Percentiles rank a stretch among this genome's conserved stretches.
Evolutionary conservation across 768 basidiomycete species (phyloP).

Genomic region (Lentinula boryana): DNA sequence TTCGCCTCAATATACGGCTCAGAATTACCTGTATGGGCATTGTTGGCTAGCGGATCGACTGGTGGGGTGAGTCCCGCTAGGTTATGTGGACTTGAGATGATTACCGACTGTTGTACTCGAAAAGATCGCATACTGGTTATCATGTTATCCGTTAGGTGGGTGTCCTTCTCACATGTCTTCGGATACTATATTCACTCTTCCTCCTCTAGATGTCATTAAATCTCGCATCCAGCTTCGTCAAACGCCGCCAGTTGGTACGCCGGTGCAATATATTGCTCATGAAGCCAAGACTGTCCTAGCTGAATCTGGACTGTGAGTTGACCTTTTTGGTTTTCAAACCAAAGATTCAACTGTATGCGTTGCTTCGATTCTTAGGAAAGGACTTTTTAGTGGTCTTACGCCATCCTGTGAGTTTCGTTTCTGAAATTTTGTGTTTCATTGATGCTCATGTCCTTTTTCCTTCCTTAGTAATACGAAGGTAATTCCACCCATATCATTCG

Average conservation of each 20-base stretch:
- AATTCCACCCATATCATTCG: not conserved
- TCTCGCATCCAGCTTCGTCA: conserved; percentile 80
- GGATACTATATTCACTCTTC: not conserved
- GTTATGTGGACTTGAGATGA: not conserved
- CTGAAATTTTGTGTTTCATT: not conserved
- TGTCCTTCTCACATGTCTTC: not conserved
- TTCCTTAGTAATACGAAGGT: conserved; percentile 59
- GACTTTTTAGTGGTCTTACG: conserved; percentile 68
- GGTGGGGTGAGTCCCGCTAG: conserved; percentile 58
- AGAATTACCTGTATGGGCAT: conserved; percentile 77
- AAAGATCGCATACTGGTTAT: conserved; percentile 87
- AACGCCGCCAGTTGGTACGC: conserved; percentile 67
- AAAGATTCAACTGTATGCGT: not conserved
- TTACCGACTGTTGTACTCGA: not conserved
- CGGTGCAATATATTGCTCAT: conserved; percentile 66
- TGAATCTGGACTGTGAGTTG: conserved; percentile 67
- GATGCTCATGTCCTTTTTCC: not conserved
- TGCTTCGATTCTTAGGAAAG: conserved; percentile 35
- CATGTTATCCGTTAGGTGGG: conserved; percentile 82
- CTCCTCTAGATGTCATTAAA: conserved; percentile 73
- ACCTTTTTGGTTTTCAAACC: not conserved
- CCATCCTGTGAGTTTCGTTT: conserved; percentile 57
- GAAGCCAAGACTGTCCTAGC: conserved; percentile 64
- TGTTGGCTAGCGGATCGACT: conserved; percentile 76
- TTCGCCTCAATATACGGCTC: conserved; percentile 60